Conservation (phyloP, 306 rosid species). For the Vachellia pachyceras region DNA sequence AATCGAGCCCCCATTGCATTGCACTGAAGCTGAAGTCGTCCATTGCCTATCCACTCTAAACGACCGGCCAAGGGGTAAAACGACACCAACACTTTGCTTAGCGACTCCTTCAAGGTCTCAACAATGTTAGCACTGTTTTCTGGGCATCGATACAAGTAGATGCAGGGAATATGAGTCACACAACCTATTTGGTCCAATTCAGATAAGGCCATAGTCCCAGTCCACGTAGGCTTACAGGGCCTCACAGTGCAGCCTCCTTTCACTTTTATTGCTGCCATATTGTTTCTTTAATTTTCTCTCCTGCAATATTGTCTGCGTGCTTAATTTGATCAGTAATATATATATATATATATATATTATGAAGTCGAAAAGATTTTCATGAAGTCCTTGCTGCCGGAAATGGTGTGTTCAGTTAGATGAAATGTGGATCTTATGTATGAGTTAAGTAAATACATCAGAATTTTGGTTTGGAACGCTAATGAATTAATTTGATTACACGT, state of each 20-base stretch:
- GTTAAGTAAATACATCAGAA: neutral
- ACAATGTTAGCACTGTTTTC: conserved; percentile 17
- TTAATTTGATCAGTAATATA: neutral
- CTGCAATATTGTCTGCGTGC: neutral
- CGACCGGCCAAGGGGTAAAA: conserved; percentile 77
- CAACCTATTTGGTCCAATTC: conserved; percentile 67
- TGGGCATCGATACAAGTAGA: conserved; percentile 55
- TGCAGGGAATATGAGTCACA: conserved; percentile 55
- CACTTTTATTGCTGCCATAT: conserved; percentile 46
- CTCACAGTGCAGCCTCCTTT: conserved; percentile 46
- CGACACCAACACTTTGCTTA: conserved; percentile 55
- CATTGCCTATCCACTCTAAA: conserved; percentile 46
- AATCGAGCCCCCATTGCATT: conserved; percentile 53
- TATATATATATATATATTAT: neutral
- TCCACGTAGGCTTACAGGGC: conserved; percentile 54
- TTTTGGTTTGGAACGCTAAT: neutral
- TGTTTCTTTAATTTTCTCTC: neutral
- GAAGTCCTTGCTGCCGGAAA: conserved; percentile 14
- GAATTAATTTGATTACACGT: neutral
- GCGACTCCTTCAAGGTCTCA: conserved; percentile 50
- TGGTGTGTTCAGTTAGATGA: conserved; percentile 30
- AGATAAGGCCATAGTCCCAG: conserved; percentile 45
- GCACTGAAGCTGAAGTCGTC: conserved; percentile 67
- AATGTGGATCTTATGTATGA: conserved; percentile 18
- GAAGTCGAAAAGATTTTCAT: neutral